Evolutionary conservation across 2,329 filamentous ascomycete genomes (phyloP).

Genomic region (Fusarium aywerte): DNA sequence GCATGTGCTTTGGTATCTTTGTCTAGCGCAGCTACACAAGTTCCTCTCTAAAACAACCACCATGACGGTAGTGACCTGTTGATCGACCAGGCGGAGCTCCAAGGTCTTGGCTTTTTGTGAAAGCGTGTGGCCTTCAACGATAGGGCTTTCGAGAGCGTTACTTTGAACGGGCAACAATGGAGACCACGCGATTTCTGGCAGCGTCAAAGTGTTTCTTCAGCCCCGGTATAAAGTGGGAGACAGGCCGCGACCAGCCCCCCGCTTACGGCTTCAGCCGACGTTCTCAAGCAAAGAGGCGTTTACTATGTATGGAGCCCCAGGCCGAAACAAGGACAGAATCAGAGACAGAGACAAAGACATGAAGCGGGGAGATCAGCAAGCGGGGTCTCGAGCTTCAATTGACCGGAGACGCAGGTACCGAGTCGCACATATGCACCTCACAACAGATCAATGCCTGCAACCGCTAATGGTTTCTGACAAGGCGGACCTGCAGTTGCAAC

Average conservation of each 20-base stretch:
- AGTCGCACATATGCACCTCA: constrained; percentile 19
- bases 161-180: constrained; percentile 13
- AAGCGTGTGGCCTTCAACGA: constrained; percentile 30
- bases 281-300: constrained; percentile 34
- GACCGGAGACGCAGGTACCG: constrained; percentile 23
- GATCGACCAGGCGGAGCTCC: constrained; percentile 19
- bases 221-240: neutral
- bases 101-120: constrained; percentile 10
- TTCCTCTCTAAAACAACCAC: constrained; percentile 22
- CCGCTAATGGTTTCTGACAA: constrained; percentile 2
- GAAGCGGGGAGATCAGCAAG: constrained; percentile 8
- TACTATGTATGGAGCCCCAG: constrained; percentile 19
- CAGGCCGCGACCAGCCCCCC: constrained; percentile 5
- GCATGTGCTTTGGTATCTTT: neutral
- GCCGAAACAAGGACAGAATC: constrained; percentile 8
- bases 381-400: constrained; percentile 7
- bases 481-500: constrained; percentile 15
- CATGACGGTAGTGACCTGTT: constrained; percentile 7
- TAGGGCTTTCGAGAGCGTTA: constrained; percentile 18
- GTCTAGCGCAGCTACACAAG: constrained; percentile 21
- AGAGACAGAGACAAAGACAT: neutral
- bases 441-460: constrained; percentile 16
- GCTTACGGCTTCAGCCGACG: constrained; percentile 12
- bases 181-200: neutral
- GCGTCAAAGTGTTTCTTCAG: constrained; percentile 4